phyloP scores from a whole-genome alignment of 306 rosid genomes.

The Rosa lucieae region DNA sequence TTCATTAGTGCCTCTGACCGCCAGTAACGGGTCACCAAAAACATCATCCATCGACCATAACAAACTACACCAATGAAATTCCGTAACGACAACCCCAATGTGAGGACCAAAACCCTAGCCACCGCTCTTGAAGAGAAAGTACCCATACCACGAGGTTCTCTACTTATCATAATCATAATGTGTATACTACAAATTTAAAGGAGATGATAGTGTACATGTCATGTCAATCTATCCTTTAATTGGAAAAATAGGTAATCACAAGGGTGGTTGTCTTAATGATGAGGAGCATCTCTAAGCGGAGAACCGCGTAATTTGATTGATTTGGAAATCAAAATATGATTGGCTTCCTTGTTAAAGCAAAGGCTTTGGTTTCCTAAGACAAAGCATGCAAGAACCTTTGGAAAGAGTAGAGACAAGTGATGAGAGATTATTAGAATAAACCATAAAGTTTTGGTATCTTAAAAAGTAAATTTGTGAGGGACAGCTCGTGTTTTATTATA shows the following conservation, averaged over 20 bases:
- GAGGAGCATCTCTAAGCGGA: constrained; percentile 8
- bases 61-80: too few species aligned
- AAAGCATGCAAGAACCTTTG: constrained; percentile 1
- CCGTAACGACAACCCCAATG: too few species aligned
- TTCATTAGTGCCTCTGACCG: too few species aligned
- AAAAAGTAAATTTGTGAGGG: constrained; percentile 26
- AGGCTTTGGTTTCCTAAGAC: constrained; percentile 24
- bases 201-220: background rate
- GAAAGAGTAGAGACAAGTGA: background rate
- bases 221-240: background rate
- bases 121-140: too few species aligned
- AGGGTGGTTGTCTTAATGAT: background rate
- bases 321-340: background rate
- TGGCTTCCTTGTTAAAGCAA: background rate
- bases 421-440: constrained; percentile 30
- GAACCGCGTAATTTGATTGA: background rate
- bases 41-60: too few species aligned
- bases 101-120: too few species aligned
- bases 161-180: background rate
- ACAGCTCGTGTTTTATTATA: constrained; percentile 24
- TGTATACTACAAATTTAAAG: too few species aligned
- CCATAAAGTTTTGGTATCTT: constrained; percentile 29
- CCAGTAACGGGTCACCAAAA: too few species aligned
- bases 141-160: background rate
- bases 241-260: background rate